Base-by-base conservation (phyloP, 2,329 filamentous ascomycete species). In the Nothophaeocryptopus gaeumannii region DNA sequence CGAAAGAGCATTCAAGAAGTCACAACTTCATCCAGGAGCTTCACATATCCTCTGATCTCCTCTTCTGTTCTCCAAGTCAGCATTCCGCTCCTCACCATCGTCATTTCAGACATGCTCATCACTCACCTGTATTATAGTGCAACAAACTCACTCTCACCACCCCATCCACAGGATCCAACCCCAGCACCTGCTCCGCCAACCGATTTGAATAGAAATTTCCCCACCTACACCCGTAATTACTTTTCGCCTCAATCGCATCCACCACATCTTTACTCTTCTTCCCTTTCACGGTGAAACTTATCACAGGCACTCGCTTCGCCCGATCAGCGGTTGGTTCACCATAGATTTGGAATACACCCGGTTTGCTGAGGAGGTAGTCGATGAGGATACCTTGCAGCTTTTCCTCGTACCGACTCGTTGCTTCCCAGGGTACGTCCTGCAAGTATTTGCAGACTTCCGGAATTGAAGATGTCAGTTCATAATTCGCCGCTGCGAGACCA, bases 71-170 rank as follows among this genome's bases (percentile, higher is more conserved):
- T 15, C 63, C 89, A 89, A 67, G 88, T 85, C 46, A 85, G 78
- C 74, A 88, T 7, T 7, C 20, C 7, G 20, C 4, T 26, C 7
- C 7, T 7, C 20, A 4, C 20, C 20, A 4, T 26, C 7, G 20
- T 26, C 20, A 26, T 26, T 26, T 7, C 7, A 3, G 20, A 26
- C 20, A 4, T 26, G 4, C 7, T 26, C 20, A 26, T 26, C 20
- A 26, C 20, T 26, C 20, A 26, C 20, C 80, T 78, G 50, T 41
- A 26, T 37, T 26, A 63, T 89, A 89, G 67, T 88, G 85, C 47
- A 85, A 77, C 74, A 88, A 75, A 59, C 83, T 86, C n/a, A 88
- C 81, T 55, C 86, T 75, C 4, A 86, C 76, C 8, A 88, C 79
- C 0, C 84, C 86, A 57, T 86, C 77, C 8, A 78, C 72, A 0